These are phyloP conservation scores for Fusarium falciforme DNA, from an alignment of 2,329 filamentous ascomycete species.

Conservation along the genomic window DNA sequence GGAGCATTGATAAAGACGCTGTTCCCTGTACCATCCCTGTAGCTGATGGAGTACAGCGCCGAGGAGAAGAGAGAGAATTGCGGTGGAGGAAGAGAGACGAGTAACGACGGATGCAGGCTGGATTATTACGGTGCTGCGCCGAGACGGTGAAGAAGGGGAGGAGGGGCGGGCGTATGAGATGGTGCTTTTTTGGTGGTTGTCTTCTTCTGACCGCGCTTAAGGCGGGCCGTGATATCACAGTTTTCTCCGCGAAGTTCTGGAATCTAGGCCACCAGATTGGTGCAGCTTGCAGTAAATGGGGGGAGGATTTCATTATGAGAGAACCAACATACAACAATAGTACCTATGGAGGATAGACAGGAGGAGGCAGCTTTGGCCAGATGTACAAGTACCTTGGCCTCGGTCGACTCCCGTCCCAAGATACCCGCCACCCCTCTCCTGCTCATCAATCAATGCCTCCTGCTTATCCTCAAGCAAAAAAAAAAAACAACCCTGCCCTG, in stretches of 20 bases:
- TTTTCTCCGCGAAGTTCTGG: conserved; percentile 23
- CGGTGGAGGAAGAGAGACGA: conserved; percentile 13
- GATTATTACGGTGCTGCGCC: conserved; percentile 10
- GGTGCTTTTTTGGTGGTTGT: background rate
- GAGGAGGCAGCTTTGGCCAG: conserved; percentile 5
- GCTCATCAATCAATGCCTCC: conserved; percentile 22
- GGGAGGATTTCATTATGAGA: background rate
- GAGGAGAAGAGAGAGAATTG: conserved; percentile 12
- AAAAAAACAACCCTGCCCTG: background rate
- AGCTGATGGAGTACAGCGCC: conserved; percentile 19
- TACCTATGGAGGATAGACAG: conserved; percentile 7
- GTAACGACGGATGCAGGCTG: conserved; percentile 12
- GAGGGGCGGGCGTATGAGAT: background rate
- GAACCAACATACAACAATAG: background rate
- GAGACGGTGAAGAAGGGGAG: conserved; percentile 4
- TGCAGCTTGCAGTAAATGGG: conserved; percentile 7
- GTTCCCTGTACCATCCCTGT: conserved; percentile 36
- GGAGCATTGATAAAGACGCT: conserved; percentile 28
- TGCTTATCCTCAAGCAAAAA: background rate
- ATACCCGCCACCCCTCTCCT: conserved; percentile 23
- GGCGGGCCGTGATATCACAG: conserved; percentile 23
- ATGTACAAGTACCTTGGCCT: conserved; percentile 23
- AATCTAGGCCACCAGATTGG: conserved; percentile 14
- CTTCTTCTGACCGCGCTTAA: background rate
- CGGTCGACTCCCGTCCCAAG: conserved; percentile 33